Percentiles rank a stretch among this genome's conserved stretches.
These are phyloP conservation scores for Cercospora zeina DNA, from an alignment of 2,329 filamentous ascomycete genomes.

Conservation along the genomic window DNA sequence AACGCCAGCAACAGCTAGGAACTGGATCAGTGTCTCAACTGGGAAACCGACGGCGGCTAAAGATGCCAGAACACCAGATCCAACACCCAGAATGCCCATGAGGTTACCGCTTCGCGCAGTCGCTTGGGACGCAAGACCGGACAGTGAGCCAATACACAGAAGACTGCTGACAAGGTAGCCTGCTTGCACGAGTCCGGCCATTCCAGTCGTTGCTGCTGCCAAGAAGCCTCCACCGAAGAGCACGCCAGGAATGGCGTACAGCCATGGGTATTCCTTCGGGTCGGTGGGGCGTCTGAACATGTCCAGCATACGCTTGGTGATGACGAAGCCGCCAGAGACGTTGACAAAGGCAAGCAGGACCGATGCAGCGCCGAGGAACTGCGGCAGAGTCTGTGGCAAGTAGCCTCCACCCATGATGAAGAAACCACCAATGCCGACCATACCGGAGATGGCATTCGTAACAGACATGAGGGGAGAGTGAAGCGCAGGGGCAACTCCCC, in stretches of 20 bases:
- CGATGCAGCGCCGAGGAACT: constrained; percentile 73
- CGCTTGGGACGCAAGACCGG: constrained; percentile 75
- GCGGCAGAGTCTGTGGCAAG: constrained; percentile 74
- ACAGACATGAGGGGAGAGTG: constrained; percentile 91
- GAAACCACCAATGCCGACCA: constrained; percentile 85
- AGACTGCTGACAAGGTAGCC: constrained; percentile 84
- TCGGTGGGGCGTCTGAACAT: constrained; percentile 87
- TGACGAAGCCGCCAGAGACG: constrained; percentile 83
- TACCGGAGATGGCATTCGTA: constrained; percentile 85
- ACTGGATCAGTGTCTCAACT: constrained; percentile 75
- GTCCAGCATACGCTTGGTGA: constrained; percentile 90
- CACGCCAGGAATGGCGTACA: constrained; percentile 75
- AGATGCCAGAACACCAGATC: constrained; percentile 78
- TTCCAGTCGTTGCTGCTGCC: constrained; percentile 75
- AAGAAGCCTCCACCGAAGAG: constrained; percentile 80
- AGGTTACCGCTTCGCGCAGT: constrained; percentile 85
- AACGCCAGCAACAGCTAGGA: constrained; percentile 70
- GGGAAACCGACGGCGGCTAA: constrained; percentile 78
- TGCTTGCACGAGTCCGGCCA: constrained; percentile 80
- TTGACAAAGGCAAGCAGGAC: constrained; percentile 87
- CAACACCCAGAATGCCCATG: constrained; percentile 81
- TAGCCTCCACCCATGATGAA: constrained; percentile 85
- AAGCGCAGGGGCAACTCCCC: constrained; percentile 79
- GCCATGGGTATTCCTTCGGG: constrained; percentile 83
- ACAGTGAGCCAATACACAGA: constrained; percentile 81